Evolutionary conservation across 2,329 filamentous ascomycete genomes (phyloP), one percentile per base, ranked within the genome.

Genomic region (Byssochlamys sp.): DNA sequence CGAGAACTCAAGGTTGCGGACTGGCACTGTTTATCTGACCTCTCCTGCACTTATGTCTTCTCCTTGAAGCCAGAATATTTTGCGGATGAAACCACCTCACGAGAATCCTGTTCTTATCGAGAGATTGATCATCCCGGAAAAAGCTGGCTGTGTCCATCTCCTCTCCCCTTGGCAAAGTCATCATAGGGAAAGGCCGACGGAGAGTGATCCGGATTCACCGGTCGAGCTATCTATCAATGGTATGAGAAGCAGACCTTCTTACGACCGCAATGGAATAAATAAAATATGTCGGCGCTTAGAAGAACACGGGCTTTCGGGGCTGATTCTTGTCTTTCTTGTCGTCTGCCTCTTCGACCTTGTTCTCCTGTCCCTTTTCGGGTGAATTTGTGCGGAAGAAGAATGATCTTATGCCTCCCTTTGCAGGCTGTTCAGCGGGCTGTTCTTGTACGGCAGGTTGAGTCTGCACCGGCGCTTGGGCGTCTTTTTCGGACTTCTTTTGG

Each of bases 401-500:
- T 45, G 39, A 45, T 45, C n/a, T 19, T 45, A 45, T 45, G n/a
- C 39, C 39, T 45, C 39, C n/a, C 39, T 51, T 51, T 5, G 49
- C 49, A 27, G 25, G 24, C 49, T 26, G 5, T 14, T 51, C 12
- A 26, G 48, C 48, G 10, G 49, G 5, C 2, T n/a, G 39, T 10
- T 45, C 39, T 45, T 45, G 39, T 19, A 45, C 14, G 19, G 9
- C 6, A 19, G n/a, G 7, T 19, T 24, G n/a, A 24, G 39, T 45
- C 3, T 19, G 4, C 1, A 4, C 39, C 4, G 39, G n/a, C 39
- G n/a, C 3, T 29, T 49, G 45, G 3, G 54, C 0, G 28, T 67
- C 56, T 19, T 56, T 48, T 28, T 63, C 56, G 11, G 58, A 35
- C 10, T 57, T 54, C 53, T 67, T 71, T 53, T 67, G 64, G 57